phyloP scores from a whole-genome alignment of 2,329 filamentous ascomycete species.

The Trichoderma cornu-damae region DNA sequence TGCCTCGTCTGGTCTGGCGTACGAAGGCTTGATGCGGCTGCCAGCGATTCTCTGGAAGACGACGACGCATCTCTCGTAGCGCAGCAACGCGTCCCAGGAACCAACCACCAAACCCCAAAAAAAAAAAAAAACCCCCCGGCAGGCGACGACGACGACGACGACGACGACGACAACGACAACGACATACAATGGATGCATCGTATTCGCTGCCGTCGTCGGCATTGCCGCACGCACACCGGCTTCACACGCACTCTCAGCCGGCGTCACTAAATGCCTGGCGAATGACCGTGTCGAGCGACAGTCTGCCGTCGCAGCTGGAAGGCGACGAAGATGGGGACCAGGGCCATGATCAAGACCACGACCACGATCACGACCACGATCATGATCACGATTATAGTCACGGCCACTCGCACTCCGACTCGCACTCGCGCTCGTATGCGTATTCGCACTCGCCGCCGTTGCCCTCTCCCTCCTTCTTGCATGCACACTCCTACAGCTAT shows the following conservation, averaged over 20 bases:
- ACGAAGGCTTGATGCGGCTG: conserved; percentile 7
- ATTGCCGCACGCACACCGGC: conserved; percentile 44
- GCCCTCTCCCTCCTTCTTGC: conserved; percentile 21
- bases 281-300: conserved; percentile 33
- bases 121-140: too few relatives aligned
- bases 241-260: conserved; percentile 37
- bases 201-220: conserved; percentile 50
- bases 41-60: background rate
- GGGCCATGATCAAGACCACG: conserved; percentile 27
- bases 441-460: conserved; percentile 21
- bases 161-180: background rate
- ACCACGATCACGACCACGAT: conserved; percentile 25
- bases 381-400: conserved; percentile 27
- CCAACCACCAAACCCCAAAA: too few relatives aligned
- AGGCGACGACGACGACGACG: background rate
- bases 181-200: conserved; percentile 43
- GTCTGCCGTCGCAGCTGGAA: conserved; percentile 27
- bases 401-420: conserved; percentile 19
- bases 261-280: conserved; percentile 38
- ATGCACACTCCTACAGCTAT: conserved; percentile 27
- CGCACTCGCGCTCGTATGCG: conserved; percentile 21
- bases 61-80: conserved; percentile 14
- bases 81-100: background rate
- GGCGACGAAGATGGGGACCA: conserved; percentile 30
- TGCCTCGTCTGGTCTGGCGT: conserved; percentile 2